Base-by-base conservation (phyloP, 495 filamentous ascomycete genomes). In the Elasticomyces elasticus region DNA sequence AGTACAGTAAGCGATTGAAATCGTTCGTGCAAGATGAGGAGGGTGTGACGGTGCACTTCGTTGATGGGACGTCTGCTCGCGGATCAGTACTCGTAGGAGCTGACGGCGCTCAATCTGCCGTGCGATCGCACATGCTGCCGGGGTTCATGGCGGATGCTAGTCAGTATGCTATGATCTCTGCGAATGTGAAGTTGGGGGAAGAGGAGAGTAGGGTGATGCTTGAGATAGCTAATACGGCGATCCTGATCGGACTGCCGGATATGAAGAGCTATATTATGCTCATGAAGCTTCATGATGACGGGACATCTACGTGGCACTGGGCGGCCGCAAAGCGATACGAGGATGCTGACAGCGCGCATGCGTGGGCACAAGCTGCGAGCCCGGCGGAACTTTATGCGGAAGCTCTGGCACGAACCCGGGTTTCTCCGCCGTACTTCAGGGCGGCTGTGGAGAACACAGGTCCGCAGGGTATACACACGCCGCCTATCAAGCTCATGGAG, bases 31-130 rank as follows among this genome's bases (percentile, higher is more conserved):
- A 17, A 5, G 20, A n/a, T 17, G 7, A 7, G 10, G 12, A n/a
- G 5, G 49, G 31, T n/a, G 49, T 51, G 4, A 62, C 54, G 6
- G 69, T 66, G 10, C 58, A 54, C 33, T 77, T 76, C 46, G 42
- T 57, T 11, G 70, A 76, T 54, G 71, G 70, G n/a, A 67, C 65
- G 13, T 52, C 40, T 4, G 66, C 58, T 20, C 31, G 64, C 2
- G 74, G 73, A 6, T 52, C 57, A 15, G 42, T 77, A 0, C 60
- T 77, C 11, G 66, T 77, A 12, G 74, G 74, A 17, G 74, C 74
- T 22, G 74, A 77, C 50, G 74, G 74, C 15, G 54, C 69, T 7
- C 60, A 64, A 25, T 74, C 69, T 35, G 45, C 55, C 22, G 65
- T 76, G 37, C 67, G 72, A 19, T 65, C 57, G 51, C 71, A 76